These are phyloP conservation scores for Pelargonium nanum DNA, from an alignment of 345 rosid species.

Conservation along the genomic window DNA sequence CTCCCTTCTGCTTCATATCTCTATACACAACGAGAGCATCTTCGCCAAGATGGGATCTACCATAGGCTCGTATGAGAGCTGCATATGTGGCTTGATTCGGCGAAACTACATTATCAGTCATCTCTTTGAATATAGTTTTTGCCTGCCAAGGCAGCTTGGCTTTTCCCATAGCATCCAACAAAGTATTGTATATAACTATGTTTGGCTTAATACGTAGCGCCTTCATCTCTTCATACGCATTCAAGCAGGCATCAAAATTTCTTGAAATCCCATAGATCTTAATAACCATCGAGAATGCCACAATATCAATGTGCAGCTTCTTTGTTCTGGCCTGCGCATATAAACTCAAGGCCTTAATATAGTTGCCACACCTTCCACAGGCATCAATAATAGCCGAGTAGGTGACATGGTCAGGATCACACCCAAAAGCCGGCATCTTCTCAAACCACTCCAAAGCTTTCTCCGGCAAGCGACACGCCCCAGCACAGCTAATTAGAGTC, in stretches of 20 bases:
- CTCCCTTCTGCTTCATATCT: slow-evolving; percentile 73
- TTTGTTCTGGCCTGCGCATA: slow-evolving; percentile 85
- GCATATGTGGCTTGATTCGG: slow-evolving; percentile 65
- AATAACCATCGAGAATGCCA: slow-evolving; percentile 65
- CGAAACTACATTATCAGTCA: slow-evolving; percentile 42
- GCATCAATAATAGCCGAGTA: slow-evolving; percentile 70
- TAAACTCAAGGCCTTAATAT: slow-evolving; percentile 65
- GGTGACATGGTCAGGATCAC: slow-evolving; percentile 63
- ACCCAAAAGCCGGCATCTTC: slow-evolving; percentile 58
- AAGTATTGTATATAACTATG: slow-evolving; percentile 49
- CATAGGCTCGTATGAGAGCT: slow-evolving; percentile 65
- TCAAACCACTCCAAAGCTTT: slow-evolving; percentile 87
- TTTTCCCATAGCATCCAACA: slow-evolving; percentile 88
- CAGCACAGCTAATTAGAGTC: slow-evolving; percentile 67
- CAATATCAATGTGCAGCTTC: slow-evolving; percentile 64
- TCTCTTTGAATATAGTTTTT: slow-evolving; percentile 54
- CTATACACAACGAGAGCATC: slow-evolving; percentile 62
- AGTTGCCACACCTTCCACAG: slow-evolving; percentile 64
- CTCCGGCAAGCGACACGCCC: slow-evolving; percentile 40
- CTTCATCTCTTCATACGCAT: slow-evolving; percentile 90
- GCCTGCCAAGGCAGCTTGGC: slow-evolving; percentile 96
- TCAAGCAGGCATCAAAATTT: slow-evolving; percentile 81
- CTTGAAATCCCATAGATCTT: slow-evolving; percentile 47
- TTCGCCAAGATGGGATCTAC: slow-evolving; percentile 66
- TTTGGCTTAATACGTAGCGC: slow-evolving; percentile 67